Evolutionary conservation across 2,329 filamentous ascomycete genomes (phyloP).

Genomic region (Fusarium liriodendri): DNA sequence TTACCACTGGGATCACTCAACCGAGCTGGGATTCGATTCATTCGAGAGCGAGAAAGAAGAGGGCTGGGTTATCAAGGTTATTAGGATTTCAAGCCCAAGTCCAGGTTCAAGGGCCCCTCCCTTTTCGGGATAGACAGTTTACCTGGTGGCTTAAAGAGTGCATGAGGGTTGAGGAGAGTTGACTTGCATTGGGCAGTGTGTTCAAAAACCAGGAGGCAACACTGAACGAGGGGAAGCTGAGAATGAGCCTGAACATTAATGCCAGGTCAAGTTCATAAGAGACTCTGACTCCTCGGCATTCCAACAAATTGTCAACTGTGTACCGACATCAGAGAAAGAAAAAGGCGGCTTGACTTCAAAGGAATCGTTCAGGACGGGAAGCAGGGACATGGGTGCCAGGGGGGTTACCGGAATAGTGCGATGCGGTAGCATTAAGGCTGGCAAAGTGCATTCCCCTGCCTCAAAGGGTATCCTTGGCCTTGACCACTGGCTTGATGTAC

Average conservation of each 20-base stretch:
- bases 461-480: slow-evolving; percentile 7
- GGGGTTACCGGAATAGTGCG: slow-evolving; percentile 19
- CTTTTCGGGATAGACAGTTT: background rate
- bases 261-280: background rate
- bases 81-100: background rate
- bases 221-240: background rate
- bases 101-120: background rate
- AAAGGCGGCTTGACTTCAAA: slow-evolving; percentile 12
- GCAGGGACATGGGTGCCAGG: slow-evolving; percentile 41
- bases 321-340: background rate
- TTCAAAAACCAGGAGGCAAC: background rate
- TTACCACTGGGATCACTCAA: background rate
- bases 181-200: background rate
- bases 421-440: slow-evolving; percentile 16
- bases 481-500: background rate
- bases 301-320: background rate
- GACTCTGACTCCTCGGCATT: background rate
- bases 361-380: slow-evolving; percentile 22
- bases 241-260: background rate
- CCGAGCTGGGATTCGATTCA: background rate
- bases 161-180: background rate
- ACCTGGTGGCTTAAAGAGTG: background rate
- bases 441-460: slow-evolving; percentile 24
- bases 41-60: background rate
- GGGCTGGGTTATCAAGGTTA: background rate